Base-by-base conservation (phyloP, 805 yeast species). In the Kregervanrija pseudodelftensis region DNA sequence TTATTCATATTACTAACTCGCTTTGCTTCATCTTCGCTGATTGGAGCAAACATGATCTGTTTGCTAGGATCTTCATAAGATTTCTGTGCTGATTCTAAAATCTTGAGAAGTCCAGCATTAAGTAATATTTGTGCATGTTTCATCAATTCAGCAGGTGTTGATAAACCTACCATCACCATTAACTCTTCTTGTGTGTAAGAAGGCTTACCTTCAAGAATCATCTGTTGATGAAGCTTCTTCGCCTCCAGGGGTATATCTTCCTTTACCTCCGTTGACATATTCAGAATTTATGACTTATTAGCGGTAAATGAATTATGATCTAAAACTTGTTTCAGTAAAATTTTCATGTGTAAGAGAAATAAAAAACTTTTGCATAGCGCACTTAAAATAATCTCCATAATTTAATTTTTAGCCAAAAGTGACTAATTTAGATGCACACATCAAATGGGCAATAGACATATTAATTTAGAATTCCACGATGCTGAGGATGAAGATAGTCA, bases 1-100 rank as follows among this genome's bases (percentile, higher is more conserved):
- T 82, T 76, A 8, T 76, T 60, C 96, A 91, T 89, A 34, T 79
- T 73, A 22, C 81, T 71, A 49, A 87, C 77, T 57, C 85, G 86
- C 28, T 68, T 74, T 9, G 97, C 96, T 50, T 89, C 96, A 11
- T 75, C 68, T 36, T 72, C 65, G 7, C 81, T 72, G 2, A 87
- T 83, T 1, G 90, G 88, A 59, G 84, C 85, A 65, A 89, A 93
- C 58, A 74, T 73, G 83, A 70, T 48, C 71, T 84, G 47, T 43
- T 51, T 51, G 28, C 28, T 22, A 8, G 28, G 28, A 22, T 22
- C 28, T 17, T 45, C 50, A 30, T 42, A 43, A 2, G 42, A 15
- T 11, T 35, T 44, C 83, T 45, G 82, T 82, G 49, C 73, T 78
- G 45, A 28, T 54, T 80, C 84, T 22, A 82, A 73, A 47, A 87